Evolutionary conservation across 805 yeast species (phyloP), one percentile per base, ranked within the genome.

Genomic region (Dipodascopsis uninucleata): DNA sequence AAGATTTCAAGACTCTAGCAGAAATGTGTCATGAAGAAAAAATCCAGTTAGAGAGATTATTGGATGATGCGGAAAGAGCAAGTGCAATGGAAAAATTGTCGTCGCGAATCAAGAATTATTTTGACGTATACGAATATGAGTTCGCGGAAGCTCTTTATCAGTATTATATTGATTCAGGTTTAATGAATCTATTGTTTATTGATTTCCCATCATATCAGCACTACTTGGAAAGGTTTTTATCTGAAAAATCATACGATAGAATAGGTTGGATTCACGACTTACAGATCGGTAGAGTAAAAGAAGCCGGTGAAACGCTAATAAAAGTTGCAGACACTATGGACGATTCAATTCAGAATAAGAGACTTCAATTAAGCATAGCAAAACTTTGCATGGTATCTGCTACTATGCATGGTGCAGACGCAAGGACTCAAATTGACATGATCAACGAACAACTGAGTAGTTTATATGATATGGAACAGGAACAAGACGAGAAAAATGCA

Each of bases 191-290:
- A 2, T 59, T 87, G 23, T 68, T 88, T 38, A 65, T 75, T 9
- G 77, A 74, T 12, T 82, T 81, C 59, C 75, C 77, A 6, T 69
- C 74, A 23, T 77, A 77, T 56, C 68, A 72, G 22, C 61, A 63
- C 1, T 74, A 66, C 52, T 63, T 85, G 41, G 66, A 72, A 22
- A 62, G 64, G 49, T 88, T 79, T 58, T 74, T 88, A 47, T 54
- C 61, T 14, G 35, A 52, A 9, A 59, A 77, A 3, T 65, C 57
- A 24, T 49, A 55, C 35, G 53, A 53, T 36, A 40, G 72, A 31
- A 73, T 85, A 39, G 73, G 85, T 2, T 88, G 96, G 96, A 80
- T 87, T 17, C 72, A 77, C 44, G 75, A 81, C 45, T 61, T 86
- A 10, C 61, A 77, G 25, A 76, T 71, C 49, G 70, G 69, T 2